A percentile compares a stretch with the other conserved stretches of the same genome.
These are phyloP conservation scores for Paracoccidioides brasiliensis DNA, from an alignment of 2,329 filamentous ascomycete species.

Conservation along the genomic window DNA sequence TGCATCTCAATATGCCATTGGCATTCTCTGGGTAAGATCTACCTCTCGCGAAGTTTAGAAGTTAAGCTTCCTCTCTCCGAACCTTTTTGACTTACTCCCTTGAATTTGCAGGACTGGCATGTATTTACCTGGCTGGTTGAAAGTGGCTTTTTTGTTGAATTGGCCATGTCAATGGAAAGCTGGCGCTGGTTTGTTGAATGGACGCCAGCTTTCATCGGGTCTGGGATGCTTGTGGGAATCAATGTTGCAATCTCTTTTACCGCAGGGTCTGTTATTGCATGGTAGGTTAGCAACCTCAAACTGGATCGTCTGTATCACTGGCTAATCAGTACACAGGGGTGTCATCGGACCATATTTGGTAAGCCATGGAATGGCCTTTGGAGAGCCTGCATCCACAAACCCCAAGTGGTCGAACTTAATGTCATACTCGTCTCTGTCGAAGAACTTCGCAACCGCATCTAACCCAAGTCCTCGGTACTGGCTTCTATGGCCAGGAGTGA, in stretches of 20 bases:
- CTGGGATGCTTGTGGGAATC: slow-evolving; percentile 45
- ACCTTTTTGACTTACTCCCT: neutral
- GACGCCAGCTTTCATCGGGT: slow-evolving; percentile 49
- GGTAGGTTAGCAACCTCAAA: slow-evolving; percentile 22
- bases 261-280: slow-evolving; percentile 42
- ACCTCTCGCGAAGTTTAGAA: neutral
- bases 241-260: slow-evolving; percentile 48
- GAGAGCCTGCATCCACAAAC: slow-evolving; percentile 17
- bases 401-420: slow-evolving; percentile 18
- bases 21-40: slow-evolving; percentile 40
- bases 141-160: slow-evolving; percentile 12
- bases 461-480: slow-evolving; percentile 38
- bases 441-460: slow-evolving; percentile 7
- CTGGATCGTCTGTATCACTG: neutral
- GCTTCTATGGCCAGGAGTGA: slow-evolving; percentile 35
- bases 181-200: slow-evolving; percentile 50
- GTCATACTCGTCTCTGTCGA: slow-evolving; percentile 21
- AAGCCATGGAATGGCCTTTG: slow-evolving; percentile 37
- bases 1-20: slow-evolving; percentile 45
- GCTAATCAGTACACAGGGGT: slow-evolving; percentile 15
- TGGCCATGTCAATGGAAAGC: slow-evolving; percentile 31
- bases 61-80: neutral
- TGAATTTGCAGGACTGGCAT: slow-evolving; percentile 33
- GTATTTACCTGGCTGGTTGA: slow-evolving; percentile 32
- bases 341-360: slow-evolving; percentile 47